Conservation (phyloP, 768 basidiomycete genomes). For the Tulasnella sp. region DNA sequence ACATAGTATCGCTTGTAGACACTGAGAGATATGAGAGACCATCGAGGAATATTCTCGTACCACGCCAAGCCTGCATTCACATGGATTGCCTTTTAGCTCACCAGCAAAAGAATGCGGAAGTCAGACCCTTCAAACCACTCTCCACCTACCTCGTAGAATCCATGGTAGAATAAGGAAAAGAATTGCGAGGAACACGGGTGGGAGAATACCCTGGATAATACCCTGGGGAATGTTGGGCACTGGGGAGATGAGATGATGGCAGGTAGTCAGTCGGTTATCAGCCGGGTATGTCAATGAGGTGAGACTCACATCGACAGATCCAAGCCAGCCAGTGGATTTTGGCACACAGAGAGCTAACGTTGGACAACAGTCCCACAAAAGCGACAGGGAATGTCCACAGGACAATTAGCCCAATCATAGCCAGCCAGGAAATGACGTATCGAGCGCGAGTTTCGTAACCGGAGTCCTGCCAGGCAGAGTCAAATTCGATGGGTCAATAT, state of each 20-base stretch:
- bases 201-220: constrained; percentile 63
- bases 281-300: no score
- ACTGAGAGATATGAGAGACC: constrained; percentile 63
- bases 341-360: constrained; percentile 51
- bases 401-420: constrained; percentile 58
- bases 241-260: not conserved
- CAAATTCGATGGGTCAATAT: not conserved
- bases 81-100: not conserved
- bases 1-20: constrained; percentile 69
- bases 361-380: constrained; percentile 63
- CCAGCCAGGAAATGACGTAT: constrained; percentile 53
- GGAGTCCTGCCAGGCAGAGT: constrained; percentile 33
- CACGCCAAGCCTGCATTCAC: constrained; percentile 50
- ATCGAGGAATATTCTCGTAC: constrained; percentile 67
- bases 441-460: constrained; percentile 55
- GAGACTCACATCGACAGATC: constrained; percentile 42
- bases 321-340: constrained; percentile 52
- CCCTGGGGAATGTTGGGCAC: constrained; percentile 41
- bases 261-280: not conserved
- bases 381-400: constrained; percentile 64
- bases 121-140: not conserved
- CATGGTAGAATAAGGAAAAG: constrained; percentile 60
- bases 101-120: not conserved
- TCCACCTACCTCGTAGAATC: constrained; percentile 50
- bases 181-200: constrained; percentile 59